Percentiles rank a stretch among this genome's conserved stretches.
Evolutionary conservation across 192 early-diverging fungal genomes (phyloP).

Genomic region (Funneliformis geosporum): DNA sequence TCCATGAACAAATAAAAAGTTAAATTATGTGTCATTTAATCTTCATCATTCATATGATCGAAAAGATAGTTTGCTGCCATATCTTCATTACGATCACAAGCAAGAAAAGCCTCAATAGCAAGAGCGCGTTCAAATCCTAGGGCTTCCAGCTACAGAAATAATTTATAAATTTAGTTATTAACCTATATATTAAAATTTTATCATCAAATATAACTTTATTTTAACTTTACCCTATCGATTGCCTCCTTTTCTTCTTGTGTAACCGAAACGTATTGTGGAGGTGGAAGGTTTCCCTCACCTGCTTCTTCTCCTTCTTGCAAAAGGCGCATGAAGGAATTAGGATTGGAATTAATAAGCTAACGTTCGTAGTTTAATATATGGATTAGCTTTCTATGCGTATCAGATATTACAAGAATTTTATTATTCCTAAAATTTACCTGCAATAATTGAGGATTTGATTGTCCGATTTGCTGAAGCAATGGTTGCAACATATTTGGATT

Average conservation of each 20-base stretch:
- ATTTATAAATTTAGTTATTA: not conserved
- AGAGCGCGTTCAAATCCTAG: slow-evolving; percentile 83
- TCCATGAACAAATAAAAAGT: not conserved
- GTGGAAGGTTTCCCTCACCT: slow-evolving; percentile 43
- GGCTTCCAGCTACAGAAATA: slow-evolving; percentile 60
- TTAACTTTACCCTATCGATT: slow-evolving; percentile 81
- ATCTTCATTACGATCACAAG: slow-evolving; percentile 98
- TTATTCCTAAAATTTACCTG: slow-evolving; percentile 40
- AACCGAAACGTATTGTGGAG: slow-evolving; percentile 71
- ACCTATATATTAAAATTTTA: not conserved
- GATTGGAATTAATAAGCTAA: slow-evolving; percentile 72
- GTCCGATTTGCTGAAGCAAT: slow-evolving; percentile 80
- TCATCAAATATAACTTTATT: too few species aligned
- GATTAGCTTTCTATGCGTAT: slow-evolving; percentile 24
- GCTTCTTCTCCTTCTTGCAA: slow-evolving; percentile 67
- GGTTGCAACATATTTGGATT: slow-evolving; percentile 88
- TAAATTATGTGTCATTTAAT: slow-evolving; percentile 31
- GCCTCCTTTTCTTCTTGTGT: slow-evolving; percentile 89
- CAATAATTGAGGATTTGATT: slow-evolving; percentile 82
- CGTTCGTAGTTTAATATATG: not conserved
- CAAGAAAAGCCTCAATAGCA: slow-evolving; percentile 92
- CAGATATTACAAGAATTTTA: not conserved
- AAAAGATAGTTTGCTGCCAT: slow-evolving; percentile 95
- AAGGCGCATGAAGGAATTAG: slow-evolving; percentile 76
- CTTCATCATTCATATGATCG: slow-evolving; percentile 70